Evolutionary conservation across 345 rosid genomes (phyloP).

Genomic region (Clausena lansium): DNA sequence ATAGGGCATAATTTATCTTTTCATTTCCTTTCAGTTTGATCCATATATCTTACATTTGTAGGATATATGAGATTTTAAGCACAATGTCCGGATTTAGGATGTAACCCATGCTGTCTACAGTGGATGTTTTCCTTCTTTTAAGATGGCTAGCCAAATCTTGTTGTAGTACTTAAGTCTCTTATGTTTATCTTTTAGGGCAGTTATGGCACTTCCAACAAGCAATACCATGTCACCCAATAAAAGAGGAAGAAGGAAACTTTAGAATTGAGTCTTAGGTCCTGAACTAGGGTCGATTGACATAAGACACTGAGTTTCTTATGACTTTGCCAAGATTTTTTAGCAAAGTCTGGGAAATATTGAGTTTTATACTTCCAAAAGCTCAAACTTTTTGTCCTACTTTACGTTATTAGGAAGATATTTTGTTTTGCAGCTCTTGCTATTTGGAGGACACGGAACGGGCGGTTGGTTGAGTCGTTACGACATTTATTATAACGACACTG

Average conservation of each 20-base stretch:
- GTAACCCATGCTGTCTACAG: neutral
- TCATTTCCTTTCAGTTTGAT: neutral
- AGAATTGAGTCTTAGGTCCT: neutral
- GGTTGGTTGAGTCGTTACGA: slow-evolving; percentile 99
- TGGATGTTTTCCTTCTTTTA: neutral
- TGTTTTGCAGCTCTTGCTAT: slow-evolving; percentile 75
- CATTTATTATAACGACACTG: slow-evolving; percentile 82
- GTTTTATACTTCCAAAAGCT: neutral
- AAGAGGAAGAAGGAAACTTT: neutral
- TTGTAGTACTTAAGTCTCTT: neutral
- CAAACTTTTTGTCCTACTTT: neutral
- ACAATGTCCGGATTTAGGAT: neutral
- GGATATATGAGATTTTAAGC: neutral
- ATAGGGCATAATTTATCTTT: neutral
- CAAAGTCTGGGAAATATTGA: neutral
- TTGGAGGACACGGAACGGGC: slow-evolving; percentile 98
- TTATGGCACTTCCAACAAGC: neutral
- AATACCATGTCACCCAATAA: neutral
- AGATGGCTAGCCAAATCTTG: neutral
- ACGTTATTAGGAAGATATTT: neutral
- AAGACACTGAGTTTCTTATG: neutral
- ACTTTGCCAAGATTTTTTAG: neutral
- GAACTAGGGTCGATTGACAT: neutral
- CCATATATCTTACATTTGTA: neutral
- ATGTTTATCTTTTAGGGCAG: neutral